Evolutionary conservation across 2,329 filamentous ascomycete genomes (phyloP).

Genomic region (Colletotrichum sp.): DNA sequence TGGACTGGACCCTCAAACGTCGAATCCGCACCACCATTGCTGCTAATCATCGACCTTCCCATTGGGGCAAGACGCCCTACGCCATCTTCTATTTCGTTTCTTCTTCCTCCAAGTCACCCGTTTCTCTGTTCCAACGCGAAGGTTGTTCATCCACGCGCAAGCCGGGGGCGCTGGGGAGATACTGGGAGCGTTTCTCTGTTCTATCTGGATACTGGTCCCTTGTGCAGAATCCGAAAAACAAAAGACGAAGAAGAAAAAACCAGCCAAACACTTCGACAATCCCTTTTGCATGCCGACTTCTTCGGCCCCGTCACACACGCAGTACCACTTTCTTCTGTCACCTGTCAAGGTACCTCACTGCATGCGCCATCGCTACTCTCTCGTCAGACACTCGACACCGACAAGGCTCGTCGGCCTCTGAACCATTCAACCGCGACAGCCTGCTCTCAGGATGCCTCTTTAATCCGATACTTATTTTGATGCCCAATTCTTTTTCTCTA

Average conservation of each 20-base stretch:
- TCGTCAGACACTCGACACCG: background rate
- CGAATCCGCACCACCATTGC: background rate
- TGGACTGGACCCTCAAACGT: background rate
- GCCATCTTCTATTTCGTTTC: background rate
- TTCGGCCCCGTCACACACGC: background rate
- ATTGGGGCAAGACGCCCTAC: constrained; percentile 1
- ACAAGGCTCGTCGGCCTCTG: background rate
- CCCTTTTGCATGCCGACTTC: background rate
- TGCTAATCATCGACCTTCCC: constrained; percentile 5
- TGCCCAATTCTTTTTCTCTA: background rate
- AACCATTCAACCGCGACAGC: background rate
- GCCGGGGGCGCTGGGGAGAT: constrained; percentile 3
- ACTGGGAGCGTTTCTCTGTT: background rate
- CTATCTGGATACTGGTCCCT: background rate
- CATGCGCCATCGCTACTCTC: constrained; percentile 1
- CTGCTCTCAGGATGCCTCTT: constrained; percentile 9
- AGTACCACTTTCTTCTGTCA: background rate
- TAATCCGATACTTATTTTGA: background rate
- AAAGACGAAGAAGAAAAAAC: background rate
- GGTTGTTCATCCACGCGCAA: background rate
- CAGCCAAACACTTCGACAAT: background rate
- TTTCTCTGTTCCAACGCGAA: constrained; percentile 1
- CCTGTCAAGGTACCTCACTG: background rate
- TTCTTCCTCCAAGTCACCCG: background rate
- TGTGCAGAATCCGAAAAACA: background rate